Conservation (phyloP, 2,329 filamentous ascomycete genomes). For the Trichoderma arundinaceum region DNA sequence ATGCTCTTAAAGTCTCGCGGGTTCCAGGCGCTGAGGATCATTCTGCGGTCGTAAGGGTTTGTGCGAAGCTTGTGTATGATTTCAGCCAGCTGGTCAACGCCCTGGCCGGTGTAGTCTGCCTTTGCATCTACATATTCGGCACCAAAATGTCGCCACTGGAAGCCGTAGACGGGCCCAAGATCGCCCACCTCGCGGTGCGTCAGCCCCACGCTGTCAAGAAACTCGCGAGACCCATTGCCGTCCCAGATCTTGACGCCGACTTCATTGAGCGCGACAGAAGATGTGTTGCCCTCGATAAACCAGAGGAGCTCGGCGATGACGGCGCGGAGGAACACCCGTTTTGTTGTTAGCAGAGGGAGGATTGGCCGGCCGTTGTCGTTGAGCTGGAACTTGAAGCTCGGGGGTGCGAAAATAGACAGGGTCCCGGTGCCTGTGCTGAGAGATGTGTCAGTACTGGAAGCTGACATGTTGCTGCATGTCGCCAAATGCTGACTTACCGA, state of each 20-base stretch:
- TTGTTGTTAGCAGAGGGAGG: constrained; percentile 93
- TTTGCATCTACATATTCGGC: constrained; percentile 82
- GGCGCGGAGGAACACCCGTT: constrained; percentile 91
- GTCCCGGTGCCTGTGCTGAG: constrained; percentile 90
- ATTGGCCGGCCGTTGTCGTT: constrained; percentile 67
- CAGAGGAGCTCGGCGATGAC: constrained; percentile 93
- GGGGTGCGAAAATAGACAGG: constrained; percentile 84
- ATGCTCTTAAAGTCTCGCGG: constrained; percentile 83
- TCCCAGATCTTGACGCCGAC: constrained; percentile 97
- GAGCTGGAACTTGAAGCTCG: constrained; percentile 84
- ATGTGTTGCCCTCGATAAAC: constrained; percentile 88
- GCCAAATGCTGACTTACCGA: constrained; percentile 56
- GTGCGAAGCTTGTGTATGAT: constrained; percentile 85
- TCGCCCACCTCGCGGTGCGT: constrained; percentile 82
- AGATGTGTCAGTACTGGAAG: neutral
- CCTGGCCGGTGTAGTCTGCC: constrained; percentile 84
- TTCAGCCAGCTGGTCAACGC: constrained; percentile 90
- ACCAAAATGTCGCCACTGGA: constrained; percentile 98
- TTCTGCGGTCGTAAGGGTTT: constrained; percentile 85
- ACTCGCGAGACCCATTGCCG: constrained; percentile 89
- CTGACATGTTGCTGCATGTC: neutral
- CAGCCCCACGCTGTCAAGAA: constrained; percentile 84
- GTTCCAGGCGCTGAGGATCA: constrained; percentile 95
- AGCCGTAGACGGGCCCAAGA: constrained; percentile 94
- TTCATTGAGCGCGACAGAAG: constrained; percentile 74